Percentiles rank a stretch among this genome's conserved stretches.
Conservation (phyloP, 1,284 basidiomycete genomes). For the Cryptococcus amylolentus region DNA sequence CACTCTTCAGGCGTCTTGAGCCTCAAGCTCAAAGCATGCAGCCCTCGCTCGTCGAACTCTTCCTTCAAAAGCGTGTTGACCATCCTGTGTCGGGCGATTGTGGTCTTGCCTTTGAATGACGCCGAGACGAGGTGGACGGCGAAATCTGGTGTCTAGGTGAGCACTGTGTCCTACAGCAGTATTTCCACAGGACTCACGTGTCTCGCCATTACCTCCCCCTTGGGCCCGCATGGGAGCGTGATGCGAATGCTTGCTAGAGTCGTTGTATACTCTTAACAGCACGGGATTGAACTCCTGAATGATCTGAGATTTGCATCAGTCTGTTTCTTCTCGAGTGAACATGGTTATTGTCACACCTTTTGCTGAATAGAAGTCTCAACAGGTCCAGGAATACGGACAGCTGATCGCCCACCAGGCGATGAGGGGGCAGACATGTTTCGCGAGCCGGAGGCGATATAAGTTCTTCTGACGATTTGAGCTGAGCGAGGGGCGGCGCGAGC, state of each 20-base stretch:
- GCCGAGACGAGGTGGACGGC: constrained; percentile 47
- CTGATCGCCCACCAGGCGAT: constrained; percentile 6
- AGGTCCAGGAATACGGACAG: constrained; percentile 43
- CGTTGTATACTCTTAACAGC: constrained; percentile 46
- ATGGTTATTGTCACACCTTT: constrained; percentile 30
- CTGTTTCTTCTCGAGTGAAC: background rate
- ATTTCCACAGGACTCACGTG: constrained; percentile 33
- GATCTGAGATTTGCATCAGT: constrained; percentile 24
- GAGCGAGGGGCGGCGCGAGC: background rate
- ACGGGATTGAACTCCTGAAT: constrained; percentile 42
- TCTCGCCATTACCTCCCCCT: constrained; percentile 47
- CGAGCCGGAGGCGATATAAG: background rate
- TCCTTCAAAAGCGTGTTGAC: constrained; percentile 49
- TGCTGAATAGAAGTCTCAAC: constrained; percentile 45
- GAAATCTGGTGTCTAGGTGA: constrained; percentile 38
- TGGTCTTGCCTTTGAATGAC: constrained; percentile 40
- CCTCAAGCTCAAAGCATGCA: constrained; percentile 49
- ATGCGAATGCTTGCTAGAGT: constrained; percentile 48
- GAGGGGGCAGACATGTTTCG: constrained; percentile 12
- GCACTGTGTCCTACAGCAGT: background rate
- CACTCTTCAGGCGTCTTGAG: constrained; percentile 49
- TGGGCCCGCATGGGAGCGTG: constrained; percentile 47
- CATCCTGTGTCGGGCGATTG: constrained; percentile 48
- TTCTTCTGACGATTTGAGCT: background rate
- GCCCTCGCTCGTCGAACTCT: constrained; percentile 47